Evolutionary conservation across 78 protist genomes (phyloP).

Genomic region (Cavenderia fasciculata): DNA sequence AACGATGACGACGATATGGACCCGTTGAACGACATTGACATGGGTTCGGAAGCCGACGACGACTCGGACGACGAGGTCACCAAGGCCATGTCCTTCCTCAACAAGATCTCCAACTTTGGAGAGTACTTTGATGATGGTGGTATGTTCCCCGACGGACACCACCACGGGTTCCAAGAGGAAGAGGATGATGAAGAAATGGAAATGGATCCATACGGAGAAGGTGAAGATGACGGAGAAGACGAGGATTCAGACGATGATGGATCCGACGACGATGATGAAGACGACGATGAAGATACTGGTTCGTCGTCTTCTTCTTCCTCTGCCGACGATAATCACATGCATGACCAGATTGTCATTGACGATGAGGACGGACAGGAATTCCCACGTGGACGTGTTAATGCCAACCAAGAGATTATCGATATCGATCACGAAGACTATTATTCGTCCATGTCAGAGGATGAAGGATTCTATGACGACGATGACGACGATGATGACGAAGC

Average conservation of each 20-base stretch:
- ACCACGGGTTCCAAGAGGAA: too few relatives aligned
- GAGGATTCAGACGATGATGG: background rate
- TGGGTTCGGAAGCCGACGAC: slow-evolving; percentile 73
- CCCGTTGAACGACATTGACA: slow-evolving; percentile 43
- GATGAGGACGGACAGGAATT: background rate
- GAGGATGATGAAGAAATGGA: slow-evolving; percentile 48
- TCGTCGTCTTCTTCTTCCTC: background rate
- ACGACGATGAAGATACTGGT: background rate
- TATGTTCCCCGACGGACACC: too few relatives aligned
- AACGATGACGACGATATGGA: slow-evolving; percentile 54
- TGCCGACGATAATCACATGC: slow-evolving; percentile 1
- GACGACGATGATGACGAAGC: slow-evolving; percentile 21
- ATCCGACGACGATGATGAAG: slow-evolving; percentile 9
- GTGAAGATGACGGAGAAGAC: slow-evolving; percentile 18
- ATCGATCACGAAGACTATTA: background rate
- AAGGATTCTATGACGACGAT: slow-evolving; percentile 13
- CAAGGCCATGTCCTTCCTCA: slow-evolving; percentile 36
- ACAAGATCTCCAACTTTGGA: slow-evolving; percentile 1
- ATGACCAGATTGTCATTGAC: background rate
- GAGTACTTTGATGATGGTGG: slow-evolving; percentile 1
- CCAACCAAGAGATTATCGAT: background rate
- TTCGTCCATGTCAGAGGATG: slow-evolving; percentile 27
- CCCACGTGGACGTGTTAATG: background rate
- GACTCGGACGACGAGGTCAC: slow-evolving; percentile 56
- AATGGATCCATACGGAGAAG: slow-evolving; percentile 4